Conservation (phyloP, 805 yeast genomes). For the Hanseniaspora jakobsenii region DNA sequence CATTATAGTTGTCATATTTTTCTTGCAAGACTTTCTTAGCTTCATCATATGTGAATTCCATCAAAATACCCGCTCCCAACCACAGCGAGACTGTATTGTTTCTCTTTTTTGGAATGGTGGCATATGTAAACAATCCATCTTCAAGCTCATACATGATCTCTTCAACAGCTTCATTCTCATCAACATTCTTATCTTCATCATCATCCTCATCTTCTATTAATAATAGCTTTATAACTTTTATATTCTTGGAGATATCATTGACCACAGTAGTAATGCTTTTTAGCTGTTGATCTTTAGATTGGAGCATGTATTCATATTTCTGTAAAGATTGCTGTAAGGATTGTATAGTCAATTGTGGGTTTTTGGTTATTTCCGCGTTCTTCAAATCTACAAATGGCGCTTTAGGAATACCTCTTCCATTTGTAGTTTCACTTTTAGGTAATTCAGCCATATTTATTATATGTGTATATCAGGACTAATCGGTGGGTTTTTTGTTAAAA, state of each 20-base stretch:
- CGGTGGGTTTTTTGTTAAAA: background rate
- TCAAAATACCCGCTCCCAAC: slow-evolving; percentile 98
- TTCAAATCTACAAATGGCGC: slow-evolving; percentile 88
- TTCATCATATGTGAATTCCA: slow-evolving; percentile 83
- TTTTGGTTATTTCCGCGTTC: slow-evolving; percentile 55
- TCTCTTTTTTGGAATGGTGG: slow-evolving; percentile 50
- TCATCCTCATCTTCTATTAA: slow-evolving; percentile 29
- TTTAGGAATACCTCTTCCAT: slow-evolving; percentile 92
- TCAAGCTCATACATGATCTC: slow-evolving; percentile 82
- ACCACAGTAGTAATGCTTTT: slow-evolving; percentile 40
- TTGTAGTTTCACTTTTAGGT: slow-evolving; percentile 44
- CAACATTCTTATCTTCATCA: slow-evolving; percentile 27
- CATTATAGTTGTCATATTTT: slow-evolving; percentile 51
- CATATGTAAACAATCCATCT: slow-evolving; percentile 82
- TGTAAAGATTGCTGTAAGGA: slow-evolving; percentile 39
- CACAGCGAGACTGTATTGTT: slow-evolving; percentile 58
- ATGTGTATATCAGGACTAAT: background rate
- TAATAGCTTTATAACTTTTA: slow-evolving; percentile 48
- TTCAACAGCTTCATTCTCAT: slow-evolving; percentile 32
- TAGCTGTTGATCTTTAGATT: slow-evolving; percentile 24
- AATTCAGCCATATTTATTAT: too few relatives aligned
- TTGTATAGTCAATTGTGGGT: slow-evolving; percentile 49
- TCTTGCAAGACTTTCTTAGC: slow-evolving; percentile 58
- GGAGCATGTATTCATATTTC: slow-evolving; percentile 80
- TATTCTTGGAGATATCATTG: slow-evolving; percentile 85